These are phyloP conservation scores for Aspergillus pseudotamarii DNA, from an alignment of 2,329 filamentous ascomycete species.

Conservation along the genomic window DNA sequence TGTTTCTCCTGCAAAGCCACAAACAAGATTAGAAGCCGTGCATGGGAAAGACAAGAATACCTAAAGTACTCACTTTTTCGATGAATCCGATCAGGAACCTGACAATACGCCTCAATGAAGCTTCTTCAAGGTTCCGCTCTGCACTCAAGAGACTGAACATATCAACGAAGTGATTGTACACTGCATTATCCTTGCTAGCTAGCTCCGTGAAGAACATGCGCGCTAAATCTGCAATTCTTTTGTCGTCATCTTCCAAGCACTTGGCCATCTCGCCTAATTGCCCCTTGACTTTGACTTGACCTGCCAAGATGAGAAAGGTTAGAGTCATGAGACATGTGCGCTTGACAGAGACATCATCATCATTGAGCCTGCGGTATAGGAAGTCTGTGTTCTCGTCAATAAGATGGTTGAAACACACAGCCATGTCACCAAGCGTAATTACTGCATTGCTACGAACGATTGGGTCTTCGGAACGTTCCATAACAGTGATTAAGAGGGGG, in stretches of 20 bases:
- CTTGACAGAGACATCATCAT: conserved; percentile 86
- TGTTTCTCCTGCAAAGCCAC: conserved; percentile 78
- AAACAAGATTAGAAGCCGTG: background rate
- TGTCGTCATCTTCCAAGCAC: conserved; percentile 94
- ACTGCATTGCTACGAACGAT: conserved; percentile 95
- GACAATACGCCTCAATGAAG: conserved; percentile 81
- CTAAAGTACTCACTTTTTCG: conserved; percentile 71
- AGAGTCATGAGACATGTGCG: conserved; percentile 97
- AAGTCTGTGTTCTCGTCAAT: conserved; percentile 99
- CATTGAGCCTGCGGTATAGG: conserved; percentile 88
- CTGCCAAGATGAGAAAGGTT: conserved; percentile 94
- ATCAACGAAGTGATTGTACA: conserved; percentile 99
- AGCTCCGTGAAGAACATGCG: conserved; percentile 99
- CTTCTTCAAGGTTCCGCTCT: conserved; percentile 78
- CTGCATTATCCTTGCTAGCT: conserved; percentile 96
- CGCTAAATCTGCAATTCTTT: conserved; percentile 87
- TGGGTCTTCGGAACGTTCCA: conserved; percentile 89
- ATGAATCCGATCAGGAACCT: conserved; percentile 95
- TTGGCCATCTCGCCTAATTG: conserved; percentile 99
- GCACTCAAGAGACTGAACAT: conserved; percentile 95
- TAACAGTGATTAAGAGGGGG: conserved; percentile 92
- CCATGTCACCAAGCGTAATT: conserved; percentile 97
- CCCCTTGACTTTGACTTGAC: conserved; percentile 98
- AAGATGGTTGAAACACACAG: conserved; percentile 98
- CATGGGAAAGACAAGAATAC: background rate